phyloP scores from a whole-genome alignment of 2,329 filamentous ascomycete genomes.

The Ceratocystiopsis minuta region DNA sequence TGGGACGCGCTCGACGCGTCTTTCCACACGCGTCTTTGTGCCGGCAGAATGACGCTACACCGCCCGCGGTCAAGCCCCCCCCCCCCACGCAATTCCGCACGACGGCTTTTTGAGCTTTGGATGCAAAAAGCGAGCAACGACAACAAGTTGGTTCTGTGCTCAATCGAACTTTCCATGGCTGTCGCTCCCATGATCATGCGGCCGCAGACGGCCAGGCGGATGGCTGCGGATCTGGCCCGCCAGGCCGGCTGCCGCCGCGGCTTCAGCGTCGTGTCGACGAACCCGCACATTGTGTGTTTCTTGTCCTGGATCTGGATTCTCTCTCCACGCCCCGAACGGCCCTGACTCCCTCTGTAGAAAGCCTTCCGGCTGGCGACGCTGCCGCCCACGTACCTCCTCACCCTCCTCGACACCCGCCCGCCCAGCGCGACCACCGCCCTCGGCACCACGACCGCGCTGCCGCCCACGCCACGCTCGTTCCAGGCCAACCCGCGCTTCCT shows the following conservation, averaged over 20 bases:
- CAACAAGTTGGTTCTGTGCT: too few species aligned
- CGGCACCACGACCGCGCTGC: constrained; percentile 38
- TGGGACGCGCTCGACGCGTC: too few species aligned
- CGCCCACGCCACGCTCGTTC: constrained; percentile 43
- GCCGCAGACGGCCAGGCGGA: constrained; percentile 6
- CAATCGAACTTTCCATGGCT: too few species aligned
- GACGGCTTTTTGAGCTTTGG: too few species aligned
- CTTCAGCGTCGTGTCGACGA: constrained; percentile 30
- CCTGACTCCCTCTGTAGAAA: constrained; percentile 25
- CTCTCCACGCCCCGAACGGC: too few species aligned
- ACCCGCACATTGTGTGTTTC: constrained; percentile 30
- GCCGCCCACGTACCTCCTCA: constrained; percentile 33
- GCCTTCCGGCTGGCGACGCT: constrained; percentile 31
- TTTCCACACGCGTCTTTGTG: too few species aligned
- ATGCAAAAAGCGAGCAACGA: too few species aligned
- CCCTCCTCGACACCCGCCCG: constrained; percentile 38
- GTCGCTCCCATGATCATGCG: constrained; percentile 6
- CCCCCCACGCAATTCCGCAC: too few species aligned
- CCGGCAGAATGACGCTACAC: too few species aligned
- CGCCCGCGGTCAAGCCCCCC: too few species aligned
- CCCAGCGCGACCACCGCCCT: constrained; percentile 37
- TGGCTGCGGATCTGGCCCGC: not conserved
- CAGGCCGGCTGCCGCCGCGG: constrained; percentile 12
- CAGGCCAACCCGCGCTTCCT: constrained; percentile 40
- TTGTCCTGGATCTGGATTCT: too few species aligned